Evolutionary conservation across 2,329 filamentous ascomycete species (phyloP).

Genomic region (Scedosporium minutisporum): DNA sequence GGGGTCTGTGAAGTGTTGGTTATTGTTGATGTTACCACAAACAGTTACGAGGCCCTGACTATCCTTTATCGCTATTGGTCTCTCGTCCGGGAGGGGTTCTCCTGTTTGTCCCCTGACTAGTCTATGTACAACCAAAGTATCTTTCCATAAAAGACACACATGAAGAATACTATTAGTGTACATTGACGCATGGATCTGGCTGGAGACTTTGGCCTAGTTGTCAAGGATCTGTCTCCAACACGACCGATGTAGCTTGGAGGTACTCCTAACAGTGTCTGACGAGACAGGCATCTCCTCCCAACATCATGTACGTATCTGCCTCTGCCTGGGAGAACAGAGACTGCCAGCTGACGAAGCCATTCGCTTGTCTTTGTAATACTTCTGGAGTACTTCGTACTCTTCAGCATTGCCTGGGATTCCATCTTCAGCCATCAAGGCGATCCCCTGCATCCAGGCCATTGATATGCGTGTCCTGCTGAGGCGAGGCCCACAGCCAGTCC

Average conservation of each 20-base stretch:
- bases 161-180: neutral
- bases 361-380: neutral
- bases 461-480: too few relatives aligned
- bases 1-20: too few relatives aligned
- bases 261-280: neutral
- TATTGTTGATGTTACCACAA: too few relatives aligned
- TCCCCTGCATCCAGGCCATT: neutral
- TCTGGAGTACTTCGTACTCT: too few relatives aligned
- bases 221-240: neutral
- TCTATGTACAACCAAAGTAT: too few relatives aligned
- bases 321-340: neutral
- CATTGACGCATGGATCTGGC: neutral
- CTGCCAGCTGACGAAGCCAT: too few relatives aligned
- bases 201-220: neutral
- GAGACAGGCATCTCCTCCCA: neutral
- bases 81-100: too few relatives aligned
- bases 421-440: neutral
- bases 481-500: neutral
- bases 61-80: too few relatives aligned
- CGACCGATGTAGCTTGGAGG: neutral
- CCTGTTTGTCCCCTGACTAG: too few relatives aligned
- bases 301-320: neutral
- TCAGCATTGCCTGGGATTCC: too few relatives aligned
- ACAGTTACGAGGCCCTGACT: too few relatives aligned
- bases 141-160: too few relatives aligned